Evolutionary conservation across 2,329 filamentous ascomycete genomes (phyloP).

Genomic region (Blastomyces gilchristii): DNA sequence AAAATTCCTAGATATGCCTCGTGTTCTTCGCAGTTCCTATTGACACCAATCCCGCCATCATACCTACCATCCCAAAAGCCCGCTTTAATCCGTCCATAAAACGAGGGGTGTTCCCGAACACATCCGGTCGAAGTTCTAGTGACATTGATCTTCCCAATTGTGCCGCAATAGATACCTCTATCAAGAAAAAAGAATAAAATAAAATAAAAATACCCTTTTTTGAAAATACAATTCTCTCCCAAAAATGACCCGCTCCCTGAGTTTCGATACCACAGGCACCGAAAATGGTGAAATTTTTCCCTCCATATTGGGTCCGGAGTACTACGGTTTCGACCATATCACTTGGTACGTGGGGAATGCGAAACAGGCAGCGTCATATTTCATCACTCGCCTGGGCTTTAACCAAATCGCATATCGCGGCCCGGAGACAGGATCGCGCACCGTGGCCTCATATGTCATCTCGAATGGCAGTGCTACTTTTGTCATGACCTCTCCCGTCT

Average conservation of each 20-base stretch:
- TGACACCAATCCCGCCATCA: not conserved
- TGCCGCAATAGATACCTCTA: not conserved
- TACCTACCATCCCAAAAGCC: not conserved
- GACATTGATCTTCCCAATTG: not conserved
- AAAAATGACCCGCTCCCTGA: not conserved
- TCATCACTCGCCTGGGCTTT: slow-evolving; percentile 75
- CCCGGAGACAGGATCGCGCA: slow-evolving; percentile 73
- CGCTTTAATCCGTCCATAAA: too few species aligned
- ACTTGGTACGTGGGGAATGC: slow-evolving; percentile 93
- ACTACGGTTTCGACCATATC: slow-evolving; percentile 67
- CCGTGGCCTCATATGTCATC: slow-evolving; percentile 69
- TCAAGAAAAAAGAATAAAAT: too few species aligned
- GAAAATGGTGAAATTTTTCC: slow-evolving; percentile 16
- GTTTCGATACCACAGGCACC: not conserved
- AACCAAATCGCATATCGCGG: slow-evolving; percentile 67
- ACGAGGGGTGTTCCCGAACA: not conserved
- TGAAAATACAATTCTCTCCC: not conserved
- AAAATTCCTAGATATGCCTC: not conserved
- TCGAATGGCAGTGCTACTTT: slow-evolving; percentile 67
- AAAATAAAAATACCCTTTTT: too few species aligned
- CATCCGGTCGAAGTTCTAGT: not conserved
- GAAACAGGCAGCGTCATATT: slow-evolving; percentile 81
- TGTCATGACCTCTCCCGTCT: slow-evolving; percentile 71
- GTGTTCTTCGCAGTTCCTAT: not conserved
- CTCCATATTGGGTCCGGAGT: slow-evolving; percentile 17